Evolutionary conservation across 139 green algal genomes (phyloP), one percentile per base, ranked within the genome.

Genomic region (Ulvella scutata): DNA sequence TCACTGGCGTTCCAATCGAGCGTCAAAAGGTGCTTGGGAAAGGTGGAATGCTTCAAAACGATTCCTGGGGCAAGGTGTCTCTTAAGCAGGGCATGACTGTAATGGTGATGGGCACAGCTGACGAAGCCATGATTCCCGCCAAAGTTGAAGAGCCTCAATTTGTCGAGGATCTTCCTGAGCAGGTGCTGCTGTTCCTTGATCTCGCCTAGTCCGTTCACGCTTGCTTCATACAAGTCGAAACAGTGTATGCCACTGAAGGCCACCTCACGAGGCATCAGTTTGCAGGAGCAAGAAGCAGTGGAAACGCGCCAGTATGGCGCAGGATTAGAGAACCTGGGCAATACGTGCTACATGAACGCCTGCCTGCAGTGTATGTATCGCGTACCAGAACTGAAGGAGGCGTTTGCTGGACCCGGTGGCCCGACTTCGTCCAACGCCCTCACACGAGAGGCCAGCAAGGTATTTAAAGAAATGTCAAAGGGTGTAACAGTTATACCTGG

Each of bases 271-370:
- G 31, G 4, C 9, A 67, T 2, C 33, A 29, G 31, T 26, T 2
- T 23, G 51, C 51, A 67, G 51, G 51, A 67, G 51, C 51, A 67
- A 29, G 51, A 67, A 36, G 51, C 51, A 34, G 51, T 79, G 74
- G 80, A 75, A 20, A 81, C 80, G 23, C 90, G 90, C 74, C 78
- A 83, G 34, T 96, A 93, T 73, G 86, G 87, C 23, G 83, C 87
- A 9, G 94, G 94, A 1, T 83, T 98, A 61, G 51, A 91, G 67
- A 98, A 98, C 83, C 84, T 98, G 36, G 93, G 93, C 73, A 98
- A 98, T 82, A 98, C 94, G 0, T 98, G 94, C 88, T 98, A 98
- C 86, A 97, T 98, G 94, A 97, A 97, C 84, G 85, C 82, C 62
- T 96, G 89, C 0, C 3, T 95, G 76, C 94, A 98, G 85, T 97